Evolutionary conservation across 352 stramenopile species (phyloP).

Genomic region (Pythium diclinum): DNA sequence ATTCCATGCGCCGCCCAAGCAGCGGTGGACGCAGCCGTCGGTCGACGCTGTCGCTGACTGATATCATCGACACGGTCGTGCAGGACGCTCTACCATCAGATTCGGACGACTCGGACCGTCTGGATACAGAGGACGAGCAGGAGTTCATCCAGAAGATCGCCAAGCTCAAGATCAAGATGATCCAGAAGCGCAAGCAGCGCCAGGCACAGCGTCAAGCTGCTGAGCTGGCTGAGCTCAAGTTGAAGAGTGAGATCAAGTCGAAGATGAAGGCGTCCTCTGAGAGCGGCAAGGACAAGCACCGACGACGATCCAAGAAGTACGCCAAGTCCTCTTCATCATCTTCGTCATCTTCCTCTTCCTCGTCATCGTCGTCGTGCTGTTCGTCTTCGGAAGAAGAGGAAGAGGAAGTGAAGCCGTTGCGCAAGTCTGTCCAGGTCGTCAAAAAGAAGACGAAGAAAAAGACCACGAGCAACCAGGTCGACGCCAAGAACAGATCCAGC

Average conservation of each 20-base stretch:
- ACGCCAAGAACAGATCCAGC: background rate
- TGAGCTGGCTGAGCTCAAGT: background rate
- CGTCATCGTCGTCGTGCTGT: conserved; percentile 15
- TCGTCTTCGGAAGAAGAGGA: conserved; percentile 19
- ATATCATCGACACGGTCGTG: conserved; percentile 25
- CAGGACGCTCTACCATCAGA: conserved; percentile 28
- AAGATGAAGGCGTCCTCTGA: background rate
- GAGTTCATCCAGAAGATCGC: conserved; percentile 27
- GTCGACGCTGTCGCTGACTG: conserved; percentile 19
- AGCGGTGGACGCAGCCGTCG: conserved; percentile 4
- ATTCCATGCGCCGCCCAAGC: background rate
- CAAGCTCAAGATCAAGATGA: conserved; percentile 28
- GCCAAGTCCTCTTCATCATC: conserved; percentile 8
- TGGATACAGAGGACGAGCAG: conserved; percentile 27
- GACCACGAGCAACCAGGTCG: background rate
- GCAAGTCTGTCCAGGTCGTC: conserved; percentile 4
- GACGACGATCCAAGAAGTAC: conserved; percentile 11
- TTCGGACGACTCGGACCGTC: conserved; percentile 21
- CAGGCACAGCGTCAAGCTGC: background rate
- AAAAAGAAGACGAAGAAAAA: conserved; percentile 13
- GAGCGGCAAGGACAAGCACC: background rate
- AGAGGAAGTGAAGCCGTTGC: conserved; percentile 3
- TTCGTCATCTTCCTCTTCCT: background rate
- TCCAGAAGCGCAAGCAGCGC: conserved; percentile 13
- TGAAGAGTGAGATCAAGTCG: background rate